phyloP scores from a whole-genome alignment of 306 rosid genomes.

The Rubus idaeus region DNA sequence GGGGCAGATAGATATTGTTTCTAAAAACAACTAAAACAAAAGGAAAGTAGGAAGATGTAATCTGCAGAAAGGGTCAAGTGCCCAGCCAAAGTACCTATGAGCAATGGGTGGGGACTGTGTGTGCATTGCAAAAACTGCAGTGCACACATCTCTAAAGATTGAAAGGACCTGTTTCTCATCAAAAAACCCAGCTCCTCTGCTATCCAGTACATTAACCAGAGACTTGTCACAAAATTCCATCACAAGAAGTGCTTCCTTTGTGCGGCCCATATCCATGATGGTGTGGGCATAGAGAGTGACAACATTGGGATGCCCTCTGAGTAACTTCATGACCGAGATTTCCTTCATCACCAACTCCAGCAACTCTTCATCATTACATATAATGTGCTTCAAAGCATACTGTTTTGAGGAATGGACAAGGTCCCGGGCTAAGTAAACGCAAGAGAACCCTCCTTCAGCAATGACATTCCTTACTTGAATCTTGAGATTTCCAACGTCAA shows the following conservation, averaged over 20 bases:
- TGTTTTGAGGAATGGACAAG: slow-evolving; percentile 72
- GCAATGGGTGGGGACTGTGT: slow-evolving; percentile 90
- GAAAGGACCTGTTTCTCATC: slow-evolving; percentile 79
- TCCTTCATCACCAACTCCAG: slow-evolving; percentile 82
- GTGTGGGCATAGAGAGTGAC: slow-evolving; percentile 79
- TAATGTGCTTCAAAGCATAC: slow-evolving; percentile 94
- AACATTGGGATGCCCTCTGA: slow-evolving; percentile 85
- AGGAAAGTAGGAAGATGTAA: neutral
- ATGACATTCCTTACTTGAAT: slow-evolving; percentile 69
- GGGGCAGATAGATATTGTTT: too few relatives aligned
- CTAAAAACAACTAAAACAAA: neutral
- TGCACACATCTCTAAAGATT: slow-evolving; percentile 89
- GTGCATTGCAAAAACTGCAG: slow-evolving; percentile 95
- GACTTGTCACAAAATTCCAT: slow-evolving; percentile 95
- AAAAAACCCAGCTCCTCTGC: slow-evolving; percentile 80
- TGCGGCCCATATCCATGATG: slow-evolving; percentile 87
- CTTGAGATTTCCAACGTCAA: slow-evolving; percentile 87
- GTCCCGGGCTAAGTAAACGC: slow-evolving; percentile 92
- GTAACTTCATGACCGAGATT: slow-evolving; percentile 73
- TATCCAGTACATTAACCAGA: slow-evolving; percentile 83
- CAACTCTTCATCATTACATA: slow-evolving; percentile 87
- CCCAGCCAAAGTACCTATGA: slow-evolving; percentile 65
- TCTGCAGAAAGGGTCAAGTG: slow-evolving; percentile 10
- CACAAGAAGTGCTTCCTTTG: slow-evolving; percentile 87
- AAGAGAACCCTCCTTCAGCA: slow-evolving; percentile 98